These are phyloP conservation scores for Sugiyamaella marilandica DNA, from an alignment of 805 yeast genomes.

Conservation along the genomic window DNA sequence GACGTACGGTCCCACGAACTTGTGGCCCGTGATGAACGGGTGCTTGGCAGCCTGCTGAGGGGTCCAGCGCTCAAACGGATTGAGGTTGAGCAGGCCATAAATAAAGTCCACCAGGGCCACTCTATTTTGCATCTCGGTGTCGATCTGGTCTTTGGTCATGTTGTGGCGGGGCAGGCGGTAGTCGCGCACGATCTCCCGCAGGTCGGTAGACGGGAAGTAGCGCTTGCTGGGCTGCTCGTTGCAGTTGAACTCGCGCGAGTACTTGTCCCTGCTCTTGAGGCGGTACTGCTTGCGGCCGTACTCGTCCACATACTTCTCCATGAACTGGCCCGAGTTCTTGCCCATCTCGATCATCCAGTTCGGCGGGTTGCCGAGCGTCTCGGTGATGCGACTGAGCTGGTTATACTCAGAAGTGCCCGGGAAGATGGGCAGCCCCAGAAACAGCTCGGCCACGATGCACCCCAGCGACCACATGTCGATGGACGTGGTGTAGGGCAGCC, in stretches of 20 bases:
- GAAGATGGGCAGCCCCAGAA: conserved; percentile 85
- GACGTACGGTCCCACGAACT: conserved; percentile 43
- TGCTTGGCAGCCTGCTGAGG: conserved; percentile 93
- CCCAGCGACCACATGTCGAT: conserved; percentile 98
- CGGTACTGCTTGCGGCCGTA: conserved; percentile 35
- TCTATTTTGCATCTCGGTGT: conserved; percentile 70
- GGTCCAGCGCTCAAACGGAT: conserved; percentile 93
- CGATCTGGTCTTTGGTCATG: conserved; percentile 42
- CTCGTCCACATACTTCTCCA: conserved; percentile 43
- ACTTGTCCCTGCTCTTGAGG: conserved; percentile 50
- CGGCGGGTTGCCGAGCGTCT: conserved; percentile 82
- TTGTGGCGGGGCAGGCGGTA: conserved; percentile 47
- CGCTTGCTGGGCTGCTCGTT: conserved; percentile 78
- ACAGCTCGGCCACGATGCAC: conserved; percentile 85
- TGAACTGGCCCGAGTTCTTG: conserved; percentile 67
- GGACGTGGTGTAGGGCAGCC: conserved; percentile 85
- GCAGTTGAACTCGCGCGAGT: conserved; percentile 39
- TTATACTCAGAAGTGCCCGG: conserved; percentile 95
- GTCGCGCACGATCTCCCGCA: conserved; percentile 70
- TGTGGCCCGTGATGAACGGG: conserved; percentile 73
- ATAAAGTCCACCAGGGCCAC: conserved; percentile 71
- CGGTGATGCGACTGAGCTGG: conserved; percentile 75
- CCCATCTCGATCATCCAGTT: conserved; percentile 97
- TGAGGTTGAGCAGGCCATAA: conserved; percentile 68
- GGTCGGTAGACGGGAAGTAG: conserved; percentile 62